Percentiles rank a stretch among this genome's conserved stretches.
phyloP scores from a whole-genome alignment of 2,329 filamentous ascomycete species.

The Stagonosporopsis cucurbitacearum region DNA sequence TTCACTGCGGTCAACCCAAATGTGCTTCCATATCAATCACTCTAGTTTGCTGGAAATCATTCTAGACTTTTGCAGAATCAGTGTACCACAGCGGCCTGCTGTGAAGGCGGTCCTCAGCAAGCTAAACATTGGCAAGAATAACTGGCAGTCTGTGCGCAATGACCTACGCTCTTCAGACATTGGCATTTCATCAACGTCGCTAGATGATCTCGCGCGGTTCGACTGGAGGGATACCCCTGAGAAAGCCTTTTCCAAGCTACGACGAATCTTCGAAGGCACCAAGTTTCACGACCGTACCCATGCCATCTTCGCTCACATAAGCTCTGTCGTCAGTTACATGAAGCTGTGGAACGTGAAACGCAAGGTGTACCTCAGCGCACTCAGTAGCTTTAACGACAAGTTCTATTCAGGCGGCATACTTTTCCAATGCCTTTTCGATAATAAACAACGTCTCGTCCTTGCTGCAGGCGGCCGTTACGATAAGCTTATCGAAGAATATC shows the following conservation, averaged over 20 bases:
- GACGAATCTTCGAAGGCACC: slow-evolving; percentile 61
- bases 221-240: slow-evolving; percentile 84
- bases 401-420: slow-evolving; percentile 83
- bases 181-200: slow-evolving; percentile 83
- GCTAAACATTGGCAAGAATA: slow-evolving; percentile 79
- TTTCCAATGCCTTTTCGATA: slow-evolving; percentile 90
- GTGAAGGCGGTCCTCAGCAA: slow-evolving; percentile 87
- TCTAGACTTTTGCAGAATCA: slow-evolving; percentile 88
- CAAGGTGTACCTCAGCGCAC: slow-evolving; percentile 82
- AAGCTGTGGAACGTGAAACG: slow-evolving; percentile 76
- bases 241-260: slow-evolving; percentile 71
- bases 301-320: slow-evolving; percentile 75
- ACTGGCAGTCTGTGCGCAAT: slow-evolving; percentile 81
- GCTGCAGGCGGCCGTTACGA: slow-evolving; percentile 96
- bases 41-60: slow-evolving; percentile 84
- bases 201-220: slow-evolving; percentile 89
- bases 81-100: slow-evolving; percentile 67
- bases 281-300: slow-evolving; percentile 59
- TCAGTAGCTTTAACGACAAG: slow-evolving; percentile 87
- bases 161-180: slow-evolving; percentile 83
- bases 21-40: slow-evolving; percentile 92
- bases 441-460: slow-evolving; percentile 80
- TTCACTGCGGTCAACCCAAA: slow-evolving; percentile 70
- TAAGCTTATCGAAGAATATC: slow-evolving; percentile 81
- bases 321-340: slow-evolving; percentile 76